Percentiles rank a stretch among this genome's conserved stretches.
phyloP scores from a whole-genome alignment of 1,139 yeast species.

The Wickerhamomyces sp. region DNA sequence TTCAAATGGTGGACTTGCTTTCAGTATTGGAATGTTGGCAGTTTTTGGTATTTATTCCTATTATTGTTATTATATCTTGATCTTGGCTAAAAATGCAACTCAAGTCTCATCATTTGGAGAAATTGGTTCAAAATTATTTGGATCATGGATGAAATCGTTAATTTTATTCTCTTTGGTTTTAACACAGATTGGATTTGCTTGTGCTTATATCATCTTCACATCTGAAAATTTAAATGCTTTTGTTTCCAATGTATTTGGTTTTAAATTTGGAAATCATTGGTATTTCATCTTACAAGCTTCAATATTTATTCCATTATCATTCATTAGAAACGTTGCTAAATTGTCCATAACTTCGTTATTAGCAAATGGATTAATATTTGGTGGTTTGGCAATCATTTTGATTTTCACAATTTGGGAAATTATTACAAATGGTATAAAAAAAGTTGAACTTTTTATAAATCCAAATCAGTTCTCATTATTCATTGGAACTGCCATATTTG shows the following conservation, averaged over 20 bases:
- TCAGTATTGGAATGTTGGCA: constrained; percentile 47
- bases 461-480: constrained; percentile 64
- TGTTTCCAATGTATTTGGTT: constrained; percentile 39
- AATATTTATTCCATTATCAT: constrained; percentile 60
- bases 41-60: constrained; percentile 63
- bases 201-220: constrained; percentile 70
- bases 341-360: constrained; percentile 61
- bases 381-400: constrained; percentile 60
- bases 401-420: constrained; percentile 47
- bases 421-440: constrained; percentile 42
- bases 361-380: constrained; percentile 60
- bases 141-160: constrained; percentile 50
- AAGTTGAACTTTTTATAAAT: constrained; percentile 40
- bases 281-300: constrained; percentile 53
- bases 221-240: constrained; percentile 65
- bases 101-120: constrained; percentile 72
- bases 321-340: constrained; percentile 68
- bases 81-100: constrained; percentile 50
- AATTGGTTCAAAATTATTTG: constrained; percentile 59
- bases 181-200: constrained; percentile 74
- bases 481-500: constrained; percentile 76
- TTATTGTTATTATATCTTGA: constrained; percentile 63
- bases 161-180: constrained; percentile 59
- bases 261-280: constrained; percentile 30
- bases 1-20: constrained; percentile 63